Evolutionary conservation across 495 filamentous ascomycete genomes (phyloP), one percentile per base, ranked within the genome.

Genomic region (Penicillium alfredii): DNA sequence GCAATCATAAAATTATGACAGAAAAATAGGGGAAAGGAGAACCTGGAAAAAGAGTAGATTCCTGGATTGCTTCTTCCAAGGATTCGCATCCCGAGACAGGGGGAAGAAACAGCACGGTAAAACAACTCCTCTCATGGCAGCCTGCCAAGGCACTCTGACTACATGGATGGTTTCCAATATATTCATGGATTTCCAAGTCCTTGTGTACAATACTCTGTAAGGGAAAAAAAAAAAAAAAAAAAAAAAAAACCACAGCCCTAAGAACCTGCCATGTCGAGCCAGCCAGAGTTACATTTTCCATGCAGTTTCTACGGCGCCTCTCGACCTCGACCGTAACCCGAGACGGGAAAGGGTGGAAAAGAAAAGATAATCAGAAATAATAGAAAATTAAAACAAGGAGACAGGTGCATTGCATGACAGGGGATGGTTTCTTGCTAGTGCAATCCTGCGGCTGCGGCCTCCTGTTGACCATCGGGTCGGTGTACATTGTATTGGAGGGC

Each of bases 241-340:
- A 22, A 33, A 9, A 1, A 16, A n/a, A 32, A 28, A 10, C 6
- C 13, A 20, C 20, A 14, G 1, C 1, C 30, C 25, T 3, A 15
- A 13, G 15, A 8, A 21, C 19, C 13, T 41, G 22, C 30, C 22
- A 30, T 33, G 30, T n/a, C 23, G 12, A 30, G 11, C 40, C 30
- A 37, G 42, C 28, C 14, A 53, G 39, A 40, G 49, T 49, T 50
- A 50, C 47, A 51, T 56, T 58, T 68, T 65, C 65, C 56, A 67
- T 67, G 63, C 65, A 66, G 61, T 34, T 69, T 67, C 63, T 66
- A 52, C 60, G 59, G 42, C 56, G 44, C 55, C 53, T 64, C 55
- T 53, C 58, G 42, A 39, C 38, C 37, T 25, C 13, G 17, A 19
- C 18, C 23, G 11, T 25, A 25, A 25, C 3, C 23, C 23, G 23